A percentile compares a stretch with the other conserved stretches of the same genome.
These are phyloP conservation scores for Xylariaceae sp. DNA, from an alignment of 2,329 filamentous ascomycete genomes.

Conservation along the genomic window DNA sequence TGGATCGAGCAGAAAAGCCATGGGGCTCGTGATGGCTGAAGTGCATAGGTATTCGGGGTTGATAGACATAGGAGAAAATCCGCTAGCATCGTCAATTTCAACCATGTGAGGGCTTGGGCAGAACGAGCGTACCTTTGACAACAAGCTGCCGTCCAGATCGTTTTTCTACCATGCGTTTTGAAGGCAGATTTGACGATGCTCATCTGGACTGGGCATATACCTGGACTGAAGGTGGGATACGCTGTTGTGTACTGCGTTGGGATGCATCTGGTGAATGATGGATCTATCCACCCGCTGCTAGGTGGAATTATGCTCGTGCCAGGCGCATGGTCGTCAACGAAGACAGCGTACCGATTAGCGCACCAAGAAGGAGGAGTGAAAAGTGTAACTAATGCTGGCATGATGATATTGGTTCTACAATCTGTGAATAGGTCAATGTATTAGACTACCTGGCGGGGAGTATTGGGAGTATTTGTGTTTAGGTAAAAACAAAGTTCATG, in stretches of 20 bases:
- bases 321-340: slow-evolving; percentile 33
- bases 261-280: slow-evolving; percentile 39
- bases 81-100: slow-evolving; percentile 30
- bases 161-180: slow-evolving; percentile 22
- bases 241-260: slow-evolving; percentile 37
- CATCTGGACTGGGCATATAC: slow-evolving; percentile 41
- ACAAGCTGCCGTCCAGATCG: slow-evolving; percentile 39
- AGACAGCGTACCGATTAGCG: slow-evolving; percentile 39
- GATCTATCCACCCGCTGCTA: slow-evolving; percentile 42
- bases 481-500: background rate
- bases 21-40: slow-evolving; percentile 37
- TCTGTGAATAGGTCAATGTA: background rate
- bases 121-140: slow-evolving; percentile 38
- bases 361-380: slow-evolving; percentile 39
- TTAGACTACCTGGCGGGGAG: background rate
- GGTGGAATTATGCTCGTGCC: slow-evolving; percentile 37
- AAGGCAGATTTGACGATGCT: slow-evolving; percentile 32
- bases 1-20: slow-evolving; percentile 40
- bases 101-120: background rate
- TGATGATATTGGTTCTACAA: slow-evolving; percentile 4
- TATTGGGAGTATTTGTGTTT: background rate
- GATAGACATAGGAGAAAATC: slow-evolving; percentile 35
- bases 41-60: slow-evolving; percentile 36
- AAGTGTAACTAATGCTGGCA: slow-evolving; percentile 38
- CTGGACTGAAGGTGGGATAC: slow-evolving; percentile 41